Evolutionary conservation across 1,284 basidiomycete genomes (phyloP).

Genomic region (Moniliophthora roreri): DNA sequence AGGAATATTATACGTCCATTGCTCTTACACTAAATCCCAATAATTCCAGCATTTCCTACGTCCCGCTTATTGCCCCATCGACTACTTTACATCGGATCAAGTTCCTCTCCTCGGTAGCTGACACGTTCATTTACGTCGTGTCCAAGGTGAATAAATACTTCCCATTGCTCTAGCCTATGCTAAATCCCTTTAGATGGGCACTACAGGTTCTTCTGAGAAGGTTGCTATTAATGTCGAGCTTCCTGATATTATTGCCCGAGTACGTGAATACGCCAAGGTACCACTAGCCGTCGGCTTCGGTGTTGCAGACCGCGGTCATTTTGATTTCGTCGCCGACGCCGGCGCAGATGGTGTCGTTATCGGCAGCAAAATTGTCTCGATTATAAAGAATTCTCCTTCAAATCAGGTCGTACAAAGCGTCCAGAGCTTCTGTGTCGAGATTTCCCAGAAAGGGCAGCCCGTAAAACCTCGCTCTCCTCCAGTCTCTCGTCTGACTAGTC

Average conservation of each 20-base stretch:
- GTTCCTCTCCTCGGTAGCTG: slow-evolving; percentile 91
- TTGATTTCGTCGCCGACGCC: slow-evolving; percentile 79
- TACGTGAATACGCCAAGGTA: slow-evolving; percentile 71
- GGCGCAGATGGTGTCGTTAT: slow-evolving; percentile 97
- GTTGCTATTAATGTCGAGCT: slow-evolving; percentile 75
- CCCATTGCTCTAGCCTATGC: slow-evolving; percentile 1
- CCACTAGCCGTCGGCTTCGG: slow-evolving; percentile 97
- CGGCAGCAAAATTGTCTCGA: slow-evolving; percentile 81
- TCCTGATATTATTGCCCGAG: slow-evolving; percentile 75
- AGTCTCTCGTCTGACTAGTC: slow-evolving; percentile 27
- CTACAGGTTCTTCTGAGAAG: slow-evolving; percentile 86
- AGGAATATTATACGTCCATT: slow-evolving; percentile 3
- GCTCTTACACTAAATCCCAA: slow-evolving; percentile 4
- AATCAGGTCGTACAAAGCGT: slow-evolving; percentile 61
- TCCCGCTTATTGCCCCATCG: slow-evolving; percentile 95
- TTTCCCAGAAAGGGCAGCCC: slow-evolving; percentile 61
- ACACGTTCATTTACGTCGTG: slow-evolving; percentile 97
- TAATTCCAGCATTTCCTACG: slow-evolving; percentile 80
- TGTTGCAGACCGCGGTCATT: slow-evolving; percentile 91
- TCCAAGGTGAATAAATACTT: slow-evolving; percentile 64
- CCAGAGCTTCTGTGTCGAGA: slow-evolving; percentile 72
- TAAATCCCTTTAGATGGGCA: slow-evolving; percentile 78
- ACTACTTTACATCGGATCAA: slow-evolving; percentile 87
- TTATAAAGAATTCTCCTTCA: slow-evolving; percentile 69
- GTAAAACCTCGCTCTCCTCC: slow-evolving; percentile 29